Conservation (phyloP, 139 green algal species). For the Pseudopediastrum boryanum region DNA sequence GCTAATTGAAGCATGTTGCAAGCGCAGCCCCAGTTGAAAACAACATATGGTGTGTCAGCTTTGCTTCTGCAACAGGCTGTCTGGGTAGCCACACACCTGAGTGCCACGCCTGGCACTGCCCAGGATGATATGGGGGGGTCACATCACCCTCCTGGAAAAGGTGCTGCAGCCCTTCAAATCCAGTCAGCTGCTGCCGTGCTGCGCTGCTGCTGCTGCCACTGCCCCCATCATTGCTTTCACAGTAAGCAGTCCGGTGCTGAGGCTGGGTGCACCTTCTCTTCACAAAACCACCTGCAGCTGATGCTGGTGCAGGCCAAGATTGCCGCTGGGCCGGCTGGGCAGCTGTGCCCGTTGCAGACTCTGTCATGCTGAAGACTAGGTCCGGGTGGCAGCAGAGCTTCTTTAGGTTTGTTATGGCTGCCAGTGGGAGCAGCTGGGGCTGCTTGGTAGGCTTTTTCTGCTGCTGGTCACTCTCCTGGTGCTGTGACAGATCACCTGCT, state of each 20-base stretch:
- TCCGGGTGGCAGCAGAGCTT: conserved; percentile 99
- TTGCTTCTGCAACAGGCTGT: neutral
- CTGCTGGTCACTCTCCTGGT: neutral
- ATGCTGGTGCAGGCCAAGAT: no score
- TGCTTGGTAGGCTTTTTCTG: conserved; percentile 5
- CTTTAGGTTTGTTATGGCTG: conserved; percentile 89
- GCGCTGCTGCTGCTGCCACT: neutral
- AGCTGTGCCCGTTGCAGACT: neutral
- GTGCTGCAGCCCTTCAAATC: conserved; percentile 70
- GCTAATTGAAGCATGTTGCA: no score
- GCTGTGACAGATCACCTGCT: no score
- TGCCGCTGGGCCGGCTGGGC: neutral
- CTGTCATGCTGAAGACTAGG: no score
- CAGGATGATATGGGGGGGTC: conserved; percentile 47
- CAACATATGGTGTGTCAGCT: no score
- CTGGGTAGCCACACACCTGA: conserved; percentile 40
- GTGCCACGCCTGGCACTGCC: conserved; percentile 53
- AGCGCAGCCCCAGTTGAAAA: no score
- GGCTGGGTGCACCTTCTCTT: no score
- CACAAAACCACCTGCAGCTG: no score
- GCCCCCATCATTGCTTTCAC: neutral
- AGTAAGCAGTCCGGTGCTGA: neutral
- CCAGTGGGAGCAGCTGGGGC: conserved; percentile 43
- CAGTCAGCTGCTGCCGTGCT: conserved; percentile 49
- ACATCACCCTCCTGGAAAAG: conserved; percentile 34